These are phyloP conservation scores for Trichothecium sympodiale DNA, from an alignment of 2,329 filamentous ascomycete species.

Conservation along the genomic window DNA sequence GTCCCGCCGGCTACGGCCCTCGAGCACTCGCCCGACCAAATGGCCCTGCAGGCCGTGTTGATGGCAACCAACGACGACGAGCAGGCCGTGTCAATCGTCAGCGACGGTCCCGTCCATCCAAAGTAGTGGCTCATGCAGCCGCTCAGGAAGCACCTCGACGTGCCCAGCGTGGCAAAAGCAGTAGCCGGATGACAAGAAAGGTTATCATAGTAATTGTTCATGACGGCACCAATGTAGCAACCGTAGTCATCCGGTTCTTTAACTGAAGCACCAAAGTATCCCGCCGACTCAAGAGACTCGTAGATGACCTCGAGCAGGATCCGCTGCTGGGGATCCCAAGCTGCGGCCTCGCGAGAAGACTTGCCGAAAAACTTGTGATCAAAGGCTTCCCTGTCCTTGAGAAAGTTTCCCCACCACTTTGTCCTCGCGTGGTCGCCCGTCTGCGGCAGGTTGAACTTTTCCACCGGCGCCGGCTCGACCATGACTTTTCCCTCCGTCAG, in stretches of 20 bases:
- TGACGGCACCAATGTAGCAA: slow-evolving; percentile 23
- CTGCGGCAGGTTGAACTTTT: neutral
- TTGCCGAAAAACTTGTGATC: slow-evolving; percentile 30
- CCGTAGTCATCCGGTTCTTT: slow-evolving; percentile 17
- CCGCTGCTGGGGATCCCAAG: slow-evolving; percentile 29
- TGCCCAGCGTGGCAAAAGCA: slow-evolving; percentile 13
- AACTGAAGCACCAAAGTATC: slow-evolving; percentile 7
- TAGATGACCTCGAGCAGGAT: slow-evolving; percentile 27
- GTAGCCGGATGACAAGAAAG: slow-evolving; percentile 21
- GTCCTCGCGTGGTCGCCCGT: neutral
- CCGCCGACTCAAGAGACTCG: slow-evolving; percentile 22
- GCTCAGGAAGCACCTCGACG: slow-evolving; percentile 15
- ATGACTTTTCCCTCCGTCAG: slow-evolving; percentile 7
- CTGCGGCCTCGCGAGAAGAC: slow-evolving; percentile 20
- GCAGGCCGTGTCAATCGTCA: slow-evolving; percentile 25
- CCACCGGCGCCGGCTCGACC: neutral
- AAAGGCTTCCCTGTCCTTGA: slow-evolving; percentile 15
- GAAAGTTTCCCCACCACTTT: slow-evolving; percentile 12
- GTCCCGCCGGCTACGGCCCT: slow-evolving; percentile 26
- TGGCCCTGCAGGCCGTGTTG: slow-evolving; percentile 15
- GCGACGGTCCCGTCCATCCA: slow-evolving; percentile 20
- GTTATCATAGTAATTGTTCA: slow-evolving; percentile 27
- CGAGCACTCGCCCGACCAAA: slow-evolving; percentile 16
- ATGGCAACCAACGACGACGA: slow-evolving; percentile 21
- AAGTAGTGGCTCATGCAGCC: slow-evolving; percentile 22